Percentiles rank a stretch among this genome's conserved stretches.
phyloP scores from a whole-genome alignment of 805 yeast genomes.

The Teunomyces kruisii region DNA sequence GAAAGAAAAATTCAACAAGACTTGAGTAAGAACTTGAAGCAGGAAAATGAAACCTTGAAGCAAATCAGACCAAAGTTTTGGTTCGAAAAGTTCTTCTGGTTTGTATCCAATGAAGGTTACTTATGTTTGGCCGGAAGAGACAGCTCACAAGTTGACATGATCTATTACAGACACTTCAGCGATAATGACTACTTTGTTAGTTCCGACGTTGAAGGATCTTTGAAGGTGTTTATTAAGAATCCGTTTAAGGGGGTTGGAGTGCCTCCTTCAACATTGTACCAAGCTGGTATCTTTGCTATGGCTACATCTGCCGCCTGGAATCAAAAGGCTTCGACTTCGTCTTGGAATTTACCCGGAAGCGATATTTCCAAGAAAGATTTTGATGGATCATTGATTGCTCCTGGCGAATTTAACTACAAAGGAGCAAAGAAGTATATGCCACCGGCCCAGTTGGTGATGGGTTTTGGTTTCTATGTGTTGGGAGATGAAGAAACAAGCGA shows the following conservation, averaged over 20 bases:
- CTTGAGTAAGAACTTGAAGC: conserved; percentile 58
- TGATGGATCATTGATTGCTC: conserved; percentile 55
- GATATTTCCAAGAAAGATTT: conserved; percentile 70
- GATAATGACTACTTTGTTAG: conserved; percentile 71
- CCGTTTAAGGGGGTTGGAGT: conserved; percentile 67
- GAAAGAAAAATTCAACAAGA: conserved; percentile 75
- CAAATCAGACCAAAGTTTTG: conserved; percentile 73
- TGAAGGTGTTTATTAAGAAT: conserved; percentile 78
- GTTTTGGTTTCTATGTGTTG: conserved; percentile 79
- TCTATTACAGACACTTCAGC: conserved; percentile 74
- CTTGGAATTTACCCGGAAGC: conserved; percentile 78
- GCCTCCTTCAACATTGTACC: conserved; percentile 84
- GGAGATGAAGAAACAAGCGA: conserved; percentile 55
- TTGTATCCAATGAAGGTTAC: conserved; percentile 85
- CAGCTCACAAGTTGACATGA: conserved; percentile 71
- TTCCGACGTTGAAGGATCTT: conserved; percentile 71
- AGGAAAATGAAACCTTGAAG: conserved; percentile 51
- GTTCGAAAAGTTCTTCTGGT: conserved; percentile 96
- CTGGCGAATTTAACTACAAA: conserved; percentile 60
- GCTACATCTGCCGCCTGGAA: conserved; percentile 90
- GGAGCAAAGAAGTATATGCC: conserved; percentile 62
- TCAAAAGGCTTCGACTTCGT: conserved; percentile 72
- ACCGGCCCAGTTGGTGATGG: conserved; percentile 86
- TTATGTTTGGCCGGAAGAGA: conserved; percentile 87
- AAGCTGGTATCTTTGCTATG: conserved; percentile 85